Percentiles rank a stretch among this genome's conserved stretches.
Conservation (phyloP, 2,329 filamentous ascomycete species). For the Ascocoryne sarcoides region DNA sequence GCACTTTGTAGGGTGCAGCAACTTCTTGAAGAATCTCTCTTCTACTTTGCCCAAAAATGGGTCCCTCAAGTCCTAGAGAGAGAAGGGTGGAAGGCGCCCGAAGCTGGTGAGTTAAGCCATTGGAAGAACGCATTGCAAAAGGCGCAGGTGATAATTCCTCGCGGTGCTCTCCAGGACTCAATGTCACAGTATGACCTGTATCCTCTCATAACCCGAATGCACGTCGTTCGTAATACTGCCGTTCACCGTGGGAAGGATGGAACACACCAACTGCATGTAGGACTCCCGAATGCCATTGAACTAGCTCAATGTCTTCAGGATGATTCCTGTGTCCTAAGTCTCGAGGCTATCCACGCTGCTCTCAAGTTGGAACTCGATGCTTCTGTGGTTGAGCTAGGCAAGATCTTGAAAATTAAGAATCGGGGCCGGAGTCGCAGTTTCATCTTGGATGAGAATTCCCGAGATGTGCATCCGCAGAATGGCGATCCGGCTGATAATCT, state of each 20-base stretch:
- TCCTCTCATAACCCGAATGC: not conserved
- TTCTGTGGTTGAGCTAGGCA: too few species aligned
- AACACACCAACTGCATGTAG: not conserved
- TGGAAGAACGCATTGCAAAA: not conserved
- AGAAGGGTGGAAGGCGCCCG: slow-evolving; percentile 10
- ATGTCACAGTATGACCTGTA: not conserved
- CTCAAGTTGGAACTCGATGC: too few species aligned
- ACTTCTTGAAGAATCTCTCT: slow-evolving; percentile 11
- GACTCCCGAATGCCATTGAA: not conserved
- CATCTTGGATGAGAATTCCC: too few species aligned
- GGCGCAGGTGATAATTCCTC: not conserved
- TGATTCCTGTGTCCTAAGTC: not conserved
- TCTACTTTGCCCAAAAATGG: slow-evolving; percentile 13
- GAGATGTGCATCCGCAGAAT: too few species aligned
- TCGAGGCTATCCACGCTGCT: not conserved
- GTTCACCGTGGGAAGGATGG: not conserved
- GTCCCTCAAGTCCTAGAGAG: slow-evolving; percentile 8
- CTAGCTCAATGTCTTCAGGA: not conserved
- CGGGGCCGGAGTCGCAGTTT: too few species aligned
- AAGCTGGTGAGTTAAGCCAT: slow-evolving; percentile 10
- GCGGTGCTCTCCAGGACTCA: not conserved
- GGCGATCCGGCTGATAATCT: too few species aligned
- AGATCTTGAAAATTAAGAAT: too few species aligned
- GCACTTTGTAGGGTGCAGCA: slow-evolving; percentile 10
- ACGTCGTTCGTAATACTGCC: not conserved